A percentile compares a stretch with the other conserved stretches of the same genome.
Evolutionary conservation across 2,329 filamentous ascomycete species (phyloP).

Genomic region (Calonectria hawksworthii): DNA sequence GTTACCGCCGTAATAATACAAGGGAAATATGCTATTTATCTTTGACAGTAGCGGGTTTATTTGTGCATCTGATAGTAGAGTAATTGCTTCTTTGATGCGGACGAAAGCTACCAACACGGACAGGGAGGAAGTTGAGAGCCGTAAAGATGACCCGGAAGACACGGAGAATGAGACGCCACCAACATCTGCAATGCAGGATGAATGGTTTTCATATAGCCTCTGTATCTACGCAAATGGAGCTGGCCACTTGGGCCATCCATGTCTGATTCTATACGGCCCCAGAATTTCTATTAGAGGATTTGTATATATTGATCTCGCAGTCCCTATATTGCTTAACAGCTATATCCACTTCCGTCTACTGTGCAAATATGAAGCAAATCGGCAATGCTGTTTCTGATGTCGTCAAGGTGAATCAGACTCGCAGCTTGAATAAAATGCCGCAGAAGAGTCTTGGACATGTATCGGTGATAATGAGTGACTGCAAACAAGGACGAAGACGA

Average conservation of each 20-base stretch:
- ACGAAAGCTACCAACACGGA: neutral
- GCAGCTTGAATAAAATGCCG: neutral
- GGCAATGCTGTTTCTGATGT: neutral
- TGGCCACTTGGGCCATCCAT: no score
- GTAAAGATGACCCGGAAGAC: no score
- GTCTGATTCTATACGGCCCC: no score
- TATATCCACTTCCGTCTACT: neutral
- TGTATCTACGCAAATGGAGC: no score
- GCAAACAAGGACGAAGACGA: neutral
- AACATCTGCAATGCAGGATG: no score
- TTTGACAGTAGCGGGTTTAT: neutral
- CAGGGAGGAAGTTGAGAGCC: no score
- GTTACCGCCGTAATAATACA: neutral
- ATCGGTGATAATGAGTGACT: neutral
- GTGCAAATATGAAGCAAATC: neutral
- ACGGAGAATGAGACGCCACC: no score
- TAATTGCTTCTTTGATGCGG: neutral
- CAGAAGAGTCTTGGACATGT: neutral
- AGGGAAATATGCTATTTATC: neutral
- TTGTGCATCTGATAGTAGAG: neutral
- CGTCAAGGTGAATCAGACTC: neutral
- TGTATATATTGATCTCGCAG: no score
- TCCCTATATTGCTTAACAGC: neutral
- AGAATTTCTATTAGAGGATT: no score
- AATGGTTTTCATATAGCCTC: no score